A percentile compares a stretch with the other conserved stretches of the same genome.
phyloP scores from a whole-genome alignment of 768 basidiomycete genomes.

The Hydnomerulius pinastri region DNA sequence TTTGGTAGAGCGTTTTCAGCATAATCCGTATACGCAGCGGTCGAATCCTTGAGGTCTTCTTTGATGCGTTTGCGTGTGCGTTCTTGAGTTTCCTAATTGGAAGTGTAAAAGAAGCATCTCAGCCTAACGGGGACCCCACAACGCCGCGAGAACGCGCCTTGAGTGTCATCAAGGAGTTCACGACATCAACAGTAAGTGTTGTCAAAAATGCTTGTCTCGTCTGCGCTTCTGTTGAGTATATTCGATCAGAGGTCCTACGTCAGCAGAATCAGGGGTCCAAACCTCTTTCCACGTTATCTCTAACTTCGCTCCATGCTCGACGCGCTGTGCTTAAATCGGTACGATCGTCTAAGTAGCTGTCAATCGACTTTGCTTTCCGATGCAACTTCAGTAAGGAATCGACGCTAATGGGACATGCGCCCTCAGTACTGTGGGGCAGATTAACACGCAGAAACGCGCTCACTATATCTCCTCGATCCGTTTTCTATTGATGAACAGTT shows the following conservation, averaged over 20 bases:
- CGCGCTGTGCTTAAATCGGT: constrained; percentile 63
- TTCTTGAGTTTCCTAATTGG: constrained; percentile 78
- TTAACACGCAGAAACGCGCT: constrained; percentile 22
- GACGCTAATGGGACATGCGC: constrained; percentile 47
- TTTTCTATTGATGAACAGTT: constrained; percentile 48
- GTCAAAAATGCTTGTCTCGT: constrained; percentile 77
- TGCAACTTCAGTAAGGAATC: constrained; percentile 75
- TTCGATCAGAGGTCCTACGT: constrained; percentile 1
- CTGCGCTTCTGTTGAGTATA: constrained; percentile 64
- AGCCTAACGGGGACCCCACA: neutral
- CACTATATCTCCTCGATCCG: constrained; percentile 87
- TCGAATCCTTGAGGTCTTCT: constrained; percentile 84
- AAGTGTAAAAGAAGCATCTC: neutral
- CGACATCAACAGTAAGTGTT: constrained; percentile 71
- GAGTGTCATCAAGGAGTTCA: constrained; percentile 63
- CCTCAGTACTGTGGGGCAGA: neutral
- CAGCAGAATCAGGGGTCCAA: constrained; percentile 15
- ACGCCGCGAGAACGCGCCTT: constrained; percentile 49
- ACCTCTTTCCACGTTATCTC: constrained; percentile 87
- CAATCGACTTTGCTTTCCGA: constrained; percentile 67
- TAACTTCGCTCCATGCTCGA: constrained; percentile 79
- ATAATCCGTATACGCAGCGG: constrained; percentile 76
- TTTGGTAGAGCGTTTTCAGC: constrained; percentile 79
- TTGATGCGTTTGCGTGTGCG: constrained; percentile 90
- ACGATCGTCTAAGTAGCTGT: constrained; percentile 73